Conservation (phyloP, 176 grass and related monocot genomes). For the Melocanna baccifera region DNA sequence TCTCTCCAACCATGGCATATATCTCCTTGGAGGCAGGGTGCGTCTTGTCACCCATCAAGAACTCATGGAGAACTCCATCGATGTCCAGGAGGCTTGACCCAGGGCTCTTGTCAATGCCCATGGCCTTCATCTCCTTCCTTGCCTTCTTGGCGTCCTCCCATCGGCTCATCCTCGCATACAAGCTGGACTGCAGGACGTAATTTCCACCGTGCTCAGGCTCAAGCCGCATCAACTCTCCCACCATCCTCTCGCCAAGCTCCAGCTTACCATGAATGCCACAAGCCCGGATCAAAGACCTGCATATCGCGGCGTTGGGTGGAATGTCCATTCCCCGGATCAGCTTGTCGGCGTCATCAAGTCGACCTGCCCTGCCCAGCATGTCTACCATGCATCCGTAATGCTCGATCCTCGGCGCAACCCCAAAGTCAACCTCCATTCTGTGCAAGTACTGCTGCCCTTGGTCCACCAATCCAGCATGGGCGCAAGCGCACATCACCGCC, state of each 20-base stretch:
- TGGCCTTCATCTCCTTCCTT: conserved; percentile 28
- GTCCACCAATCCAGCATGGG: conserved; percentile 34
- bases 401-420: conserved; percentile 14
- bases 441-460: conserved; percentile 17
- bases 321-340: conserved; percentile 13
- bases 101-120: conserved; percentile 36
- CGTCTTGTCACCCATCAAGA: conserved; percentile 26
- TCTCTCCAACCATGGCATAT: conserved; percentile 22
- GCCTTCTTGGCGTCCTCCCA: conserved; percentile 24
- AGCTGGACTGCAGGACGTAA: conserved; percentile 23
- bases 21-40: conserved; percentile 26
- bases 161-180: conserved; percentile 11
- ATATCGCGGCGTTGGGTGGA: conserved; percentile 7
- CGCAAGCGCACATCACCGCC: conserved; percentile 24
- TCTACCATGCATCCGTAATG: conserved; percentile 46
- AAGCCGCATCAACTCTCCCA: conserved; percentile 12
- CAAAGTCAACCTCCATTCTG: conserved; percentile 35
- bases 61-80: conserved; percentile 31
- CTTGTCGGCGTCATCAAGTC: conserved; percentile 26
- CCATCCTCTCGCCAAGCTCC: conserved; percentile 12
- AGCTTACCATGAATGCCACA: conserved; percentile 10
- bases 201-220: conserved; percentile 20
- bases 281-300: conserved; percentile 30
- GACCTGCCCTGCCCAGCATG: conserved; percentile 32
- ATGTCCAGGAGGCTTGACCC: conserved; percentile 34